phyloP scores from a whole-genome alignment of 768 basidiomycete genomes.

The Leucogyrophana mollusca region DNA sequence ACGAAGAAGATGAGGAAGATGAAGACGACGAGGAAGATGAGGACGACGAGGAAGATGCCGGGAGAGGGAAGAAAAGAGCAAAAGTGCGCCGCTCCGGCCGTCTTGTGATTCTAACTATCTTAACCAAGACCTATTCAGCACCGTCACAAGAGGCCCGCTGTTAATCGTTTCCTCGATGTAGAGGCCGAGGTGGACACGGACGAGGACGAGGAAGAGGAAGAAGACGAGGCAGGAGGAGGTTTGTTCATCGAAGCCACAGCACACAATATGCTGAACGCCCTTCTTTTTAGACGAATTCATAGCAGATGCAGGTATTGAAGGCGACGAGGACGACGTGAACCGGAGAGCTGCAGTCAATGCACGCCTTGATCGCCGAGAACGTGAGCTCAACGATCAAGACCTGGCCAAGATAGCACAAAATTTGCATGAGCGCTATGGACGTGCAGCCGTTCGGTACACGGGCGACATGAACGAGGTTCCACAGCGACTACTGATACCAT shows the following conservation, averaged over 20 bases:
- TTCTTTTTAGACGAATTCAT: conserved; percentile 62
- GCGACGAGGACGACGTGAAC: conserved; percentile 57
- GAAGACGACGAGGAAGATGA: conserved; percentile 57
- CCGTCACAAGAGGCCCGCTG: conserved; percentile 61
- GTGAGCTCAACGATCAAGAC: conserved; percentile 74
- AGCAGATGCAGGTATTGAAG: conserved; percentile 56
- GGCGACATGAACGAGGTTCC: conserved; percentile 94
- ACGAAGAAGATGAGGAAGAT: conserved; percentile 41
- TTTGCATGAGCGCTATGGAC: conserved; percentile 73
- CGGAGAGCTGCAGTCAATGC: conserved; percentile 61
- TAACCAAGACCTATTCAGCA: conserved; percentile 37
- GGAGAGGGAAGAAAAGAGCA: conserved; percentile 54
- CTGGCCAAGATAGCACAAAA: conserved; percentile 83
- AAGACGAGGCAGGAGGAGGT: conserved; percentile 68
- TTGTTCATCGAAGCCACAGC: conserved; percentile 14
- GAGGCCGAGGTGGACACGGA: conserved; percentile 97
- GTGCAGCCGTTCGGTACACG: conserved; percentile 71
- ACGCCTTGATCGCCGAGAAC: conserved; percentile 66
- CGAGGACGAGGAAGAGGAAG: conserved; percentile 91
- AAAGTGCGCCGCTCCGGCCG: conserved; percentile 47
- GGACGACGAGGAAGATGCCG: conserved; percentile 53
- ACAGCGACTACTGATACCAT: conserved; percentile 92
- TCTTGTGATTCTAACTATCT: conserved; percentile 3
- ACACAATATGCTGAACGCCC: conserved; percentile 6
- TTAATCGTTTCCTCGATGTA: conserved; percentile 89